Percentiles rank a stretch among this genome's conserved stretches.
These are phyloP conservation scores for Apophysomyces trapeziformis DNA, from an alignment of 371 early-diverging fungal genomes.

Conservation along the genomic window DNA sequence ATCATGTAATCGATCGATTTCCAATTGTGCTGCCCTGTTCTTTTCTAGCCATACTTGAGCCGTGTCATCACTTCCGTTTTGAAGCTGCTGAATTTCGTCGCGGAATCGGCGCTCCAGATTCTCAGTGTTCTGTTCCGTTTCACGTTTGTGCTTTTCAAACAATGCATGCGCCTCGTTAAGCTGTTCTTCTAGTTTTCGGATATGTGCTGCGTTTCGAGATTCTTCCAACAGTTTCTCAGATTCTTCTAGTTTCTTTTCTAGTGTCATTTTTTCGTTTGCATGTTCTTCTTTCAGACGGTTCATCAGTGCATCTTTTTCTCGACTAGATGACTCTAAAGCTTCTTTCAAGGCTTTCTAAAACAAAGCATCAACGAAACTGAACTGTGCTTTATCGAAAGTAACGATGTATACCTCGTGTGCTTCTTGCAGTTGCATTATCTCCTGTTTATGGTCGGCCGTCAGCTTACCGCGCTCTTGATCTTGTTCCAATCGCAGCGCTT, in stretches of 20 bases:
- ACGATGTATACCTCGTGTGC: neutral
- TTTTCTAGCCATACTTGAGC: slow-evolving; percentile 51
- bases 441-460: slow-evolving; percentile 15
- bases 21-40: slow-evolving; percentile 37
- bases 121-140: slow-evolving; percentile 30
- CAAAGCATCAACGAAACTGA: neutral
- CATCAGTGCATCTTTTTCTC: slow-evolving; percentile 7
- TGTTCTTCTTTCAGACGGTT: slow-evolving; percentile 13
- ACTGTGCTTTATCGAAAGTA: neutral
- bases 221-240: slow-evolving; percentile 26
- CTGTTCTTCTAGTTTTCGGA: slow-evolving; percentile 39
- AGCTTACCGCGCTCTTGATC: slow-evolving; percentile 15
- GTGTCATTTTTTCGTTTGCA: neutral
- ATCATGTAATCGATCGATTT: slow-evolving; percentile 36
- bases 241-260: slow-evolving; percentile 18
- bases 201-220: slow-evolving; percentile 25
- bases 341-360: slow-evolving; percentile 20
- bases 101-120: slow-evolving; percentile 39
- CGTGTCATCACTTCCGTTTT: slow-evolving; percentile 46
- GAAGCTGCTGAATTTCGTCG: slow-evolving; percentile 43
- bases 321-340: neutral
- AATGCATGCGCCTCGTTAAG: slow-evolving; percentile 21
- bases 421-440: slow-evolving; percentile 5
- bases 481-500: slow-evolving; percentile 12
- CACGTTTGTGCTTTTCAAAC: slow-evolving; percentile 33